Percentiles rank a stretch among this genome's conserved stretches.
Conservation (phyloP, 179 eudicot genomes). For the Pouteria campechiana region DNA sequence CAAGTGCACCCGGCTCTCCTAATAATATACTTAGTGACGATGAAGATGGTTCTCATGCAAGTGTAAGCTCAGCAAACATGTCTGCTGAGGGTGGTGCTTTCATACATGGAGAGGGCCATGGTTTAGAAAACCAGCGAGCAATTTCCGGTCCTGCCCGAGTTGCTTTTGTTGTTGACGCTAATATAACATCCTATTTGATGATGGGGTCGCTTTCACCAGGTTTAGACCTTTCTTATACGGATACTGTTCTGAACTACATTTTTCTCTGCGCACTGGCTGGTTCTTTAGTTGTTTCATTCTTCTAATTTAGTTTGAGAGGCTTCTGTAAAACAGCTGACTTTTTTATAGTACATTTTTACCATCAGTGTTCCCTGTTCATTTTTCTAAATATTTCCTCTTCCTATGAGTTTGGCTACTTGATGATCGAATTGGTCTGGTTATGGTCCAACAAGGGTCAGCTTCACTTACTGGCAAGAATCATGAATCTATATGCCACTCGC, state of each 20-base stretch:
- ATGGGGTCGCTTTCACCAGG: conserved; percentile 99
- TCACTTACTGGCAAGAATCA: too few species aligned
- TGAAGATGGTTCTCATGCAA: conserved; percentile 56
- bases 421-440: too few species aligned
- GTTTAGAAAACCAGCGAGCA: conserved; percentile 39
- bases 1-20: conserved; percentile 34
- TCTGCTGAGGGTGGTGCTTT: conserved; percentile 34
- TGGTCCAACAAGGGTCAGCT: too few species aligned
- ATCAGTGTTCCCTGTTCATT: too few species aligned
- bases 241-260: background rate
- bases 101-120: conserved; percentile 40
- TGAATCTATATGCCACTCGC: too few species aligned
- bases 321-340: too few species aligned
- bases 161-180: conserved; percentile 97
- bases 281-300: background rate
- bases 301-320: too few species aligned
- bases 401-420: too few species aligned
- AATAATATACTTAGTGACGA: conserved; percentile 47
- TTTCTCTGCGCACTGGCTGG: background rate
- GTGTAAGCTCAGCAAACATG: conserved; percentile 37
- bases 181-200: conserved; percentile 97
- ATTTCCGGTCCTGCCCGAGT: conserved; percentile 62
- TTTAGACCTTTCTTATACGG: conserved; percentile 17
- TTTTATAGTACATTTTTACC: too few species aligned
- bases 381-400: too few species aligned